Evolutionary conservation across 805 yeast species (phyloP), one percentile per base, ranked within the genome.

Genomic region (Starmerella floricola): DNA sequence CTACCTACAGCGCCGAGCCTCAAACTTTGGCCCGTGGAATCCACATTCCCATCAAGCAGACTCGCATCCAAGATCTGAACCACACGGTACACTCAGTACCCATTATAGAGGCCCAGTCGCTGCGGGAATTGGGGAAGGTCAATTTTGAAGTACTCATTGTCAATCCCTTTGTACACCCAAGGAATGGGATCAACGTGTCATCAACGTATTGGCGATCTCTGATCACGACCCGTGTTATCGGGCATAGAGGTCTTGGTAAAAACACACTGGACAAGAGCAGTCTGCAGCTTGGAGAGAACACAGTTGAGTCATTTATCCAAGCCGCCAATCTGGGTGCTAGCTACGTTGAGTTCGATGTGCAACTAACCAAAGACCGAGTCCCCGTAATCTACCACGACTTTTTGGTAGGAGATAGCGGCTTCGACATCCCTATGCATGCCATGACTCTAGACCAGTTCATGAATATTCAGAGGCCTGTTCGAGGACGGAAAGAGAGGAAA

Each of bases 361-460:
- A 88, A 58, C 66, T 88, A 52, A 88, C 97, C 13, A 85, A 86
- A 57, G 97, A 88, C 60, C 68, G 69, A 50, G 77, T 84, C 10
- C 96, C 97, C 2, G 97, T 88, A 6, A 81, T 88, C 23, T 88
- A 88, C 56, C 97, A 88, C 60, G 97, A 88, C 58, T 88, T 88
- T 57, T 60, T 84, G 33, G 95, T 88, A 38, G 94, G 95, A 2
- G 97, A 88, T 56, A 78, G 94, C 5, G 97, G 97, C 15, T 85
- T 83, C 38, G 97, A 88, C 63, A 79, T 87, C 38, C 96, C 97
- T 3, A 87, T 88, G 95, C 95, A 87, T 62, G 76, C 79, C 23
- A 65, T 88, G 55, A 87, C 97, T 0, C 67, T 78, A 19, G 96
- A 88, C 58, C 97, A 88, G 60, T 88, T 88, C 42, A 51, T 60